Conservation (phyloP, 2,329 filamentous ascomycete genomes). For the Bipolaris zeicola region DNA sequence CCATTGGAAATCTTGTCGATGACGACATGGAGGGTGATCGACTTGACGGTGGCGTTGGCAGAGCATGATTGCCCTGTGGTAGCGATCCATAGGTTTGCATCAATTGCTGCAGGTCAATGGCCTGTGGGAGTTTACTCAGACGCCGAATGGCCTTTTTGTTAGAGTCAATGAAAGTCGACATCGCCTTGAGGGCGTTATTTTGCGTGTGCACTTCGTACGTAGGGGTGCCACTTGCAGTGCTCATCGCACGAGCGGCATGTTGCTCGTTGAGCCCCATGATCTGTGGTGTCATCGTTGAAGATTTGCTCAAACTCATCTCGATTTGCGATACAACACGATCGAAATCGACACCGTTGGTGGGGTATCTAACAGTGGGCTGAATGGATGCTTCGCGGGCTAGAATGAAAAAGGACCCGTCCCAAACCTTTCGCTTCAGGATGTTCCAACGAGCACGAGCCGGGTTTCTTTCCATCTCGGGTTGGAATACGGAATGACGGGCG, state of each 20-base stretch:
- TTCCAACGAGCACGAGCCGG: slow-evolving; percentile 61
- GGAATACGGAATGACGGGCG: slow-evolving; percentile 57
- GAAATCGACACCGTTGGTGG: slow-evolving; percentile 51
- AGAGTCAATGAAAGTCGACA: slow-evolving; percentile 44
- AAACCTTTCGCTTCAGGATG: slow-evolving; percentile 55
- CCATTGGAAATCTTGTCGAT: neutral
- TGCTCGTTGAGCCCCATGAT: slow-evolving; percentile 50
- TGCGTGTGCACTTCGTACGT: slow-evolving; percentile 53
- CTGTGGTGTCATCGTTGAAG: slow-evolving; percentile 20
- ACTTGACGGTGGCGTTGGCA: slow-evolving; percentile 1
- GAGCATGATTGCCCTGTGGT: neutral
- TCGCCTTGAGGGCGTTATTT: slow-evolving; percentile 51
- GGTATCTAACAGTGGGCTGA: neutral
- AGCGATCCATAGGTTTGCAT: slow-evolving; percentile 4
- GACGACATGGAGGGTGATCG: slow-evolving; percentile 3
- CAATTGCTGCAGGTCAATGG: slow-evolving; percentile 2
- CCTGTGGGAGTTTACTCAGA: neutral
- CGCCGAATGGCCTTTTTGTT: slow-evolving; percentile 20
- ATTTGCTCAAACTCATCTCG: slow-evolving; percentile 41
- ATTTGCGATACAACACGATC: slow-evolving; percentile 55
- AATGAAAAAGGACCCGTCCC: slow-evolving; percentile 60
- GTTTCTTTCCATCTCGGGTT: slow-evolving; percentile 59
- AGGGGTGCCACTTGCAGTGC: slow-evolving; percentile 43
- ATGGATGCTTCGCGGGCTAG: slow-evolving; percentile 46
- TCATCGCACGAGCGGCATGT: slow-evolving; percentile 48